phyloP scores from a whole-genome alignment of 2,329 filamentous ascomycete species.

The Monosporascus ibericus region DNA sequence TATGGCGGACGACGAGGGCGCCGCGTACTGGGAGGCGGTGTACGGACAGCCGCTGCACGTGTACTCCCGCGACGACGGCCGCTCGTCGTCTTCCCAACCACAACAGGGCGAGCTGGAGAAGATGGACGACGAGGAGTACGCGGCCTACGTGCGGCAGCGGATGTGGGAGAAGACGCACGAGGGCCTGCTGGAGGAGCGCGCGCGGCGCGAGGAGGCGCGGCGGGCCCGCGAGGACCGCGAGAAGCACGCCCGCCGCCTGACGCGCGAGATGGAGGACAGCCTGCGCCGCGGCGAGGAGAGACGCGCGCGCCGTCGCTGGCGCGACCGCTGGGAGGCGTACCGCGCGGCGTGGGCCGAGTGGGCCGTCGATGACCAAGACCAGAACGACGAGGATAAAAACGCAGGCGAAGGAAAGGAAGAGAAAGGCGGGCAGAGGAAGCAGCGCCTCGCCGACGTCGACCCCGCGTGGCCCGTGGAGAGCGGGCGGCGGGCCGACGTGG shows the following conservation, averaged over 20 bases:
- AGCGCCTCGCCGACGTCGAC: conserved; percentile 2
- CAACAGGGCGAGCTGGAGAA: conserved; percentile 58
- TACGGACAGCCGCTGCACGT: conserved; percentile 92
- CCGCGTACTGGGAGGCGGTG: conserved; percentile 90
- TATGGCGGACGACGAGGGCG: conserved; percentile 93
- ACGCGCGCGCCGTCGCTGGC: conserved; percentile 47
- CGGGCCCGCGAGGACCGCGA: conserved; percentile 34
- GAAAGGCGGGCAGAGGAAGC: neutral
- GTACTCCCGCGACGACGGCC: conserved; percentile 48
- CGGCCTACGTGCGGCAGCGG: conserved; percentile 70
- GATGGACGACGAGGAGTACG: conserved; percentile 93
- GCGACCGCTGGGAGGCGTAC: conserved; percentile 61
- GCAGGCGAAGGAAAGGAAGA: conserved; percentile 1
- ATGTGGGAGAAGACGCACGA: conserved; percentile 98
- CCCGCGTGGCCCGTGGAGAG: conserved; percentile 70
- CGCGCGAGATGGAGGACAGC: conserved; percentile 62
- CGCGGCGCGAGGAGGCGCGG: conserved; percentile 49
- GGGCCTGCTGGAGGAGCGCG: conserved; percentile 71
- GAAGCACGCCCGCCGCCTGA: conserved; percentile 39
- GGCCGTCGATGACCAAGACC: conserved; percentile 31
- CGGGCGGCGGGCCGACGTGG: conserved; percentile 37
- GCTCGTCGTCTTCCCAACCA: conserved; percentile 29
- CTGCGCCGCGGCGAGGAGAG: conserved; percentile 62
- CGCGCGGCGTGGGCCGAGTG: conserved; percentile 53
- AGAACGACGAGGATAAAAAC: neutral